phyloP scores from a whole-genome alignment of 169 alveolate species.

The Cryptosporidium felis region DNA sequence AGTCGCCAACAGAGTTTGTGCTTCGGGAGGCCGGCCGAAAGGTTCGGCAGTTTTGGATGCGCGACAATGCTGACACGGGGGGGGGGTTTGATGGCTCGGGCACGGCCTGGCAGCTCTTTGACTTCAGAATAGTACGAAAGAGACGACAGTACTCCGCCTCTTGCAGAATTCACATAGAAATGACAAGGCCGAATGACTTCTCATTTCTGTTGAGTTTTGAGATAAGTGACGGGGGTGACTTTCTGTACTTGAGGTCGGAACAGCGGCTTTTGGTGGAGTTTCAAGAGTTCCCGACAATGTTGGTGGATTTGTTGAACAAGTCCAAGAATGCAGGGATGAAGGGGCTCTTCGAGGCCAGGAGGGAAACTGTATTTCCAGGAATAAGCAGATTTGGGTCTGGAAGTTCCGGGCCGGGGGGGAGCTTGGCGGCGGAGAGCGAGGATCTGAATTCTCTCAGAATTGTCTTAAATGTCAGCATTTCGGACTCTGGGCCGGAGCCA shows the following conservation, averaged over 20 bases:
- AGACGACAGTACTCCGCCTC: slow-evolving; percentile 11
- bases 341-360: not conserved
- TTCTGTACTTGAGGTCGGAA: slow-evolving; percentile 69
- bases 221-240: slow-evolving; percentile 61
- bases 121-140: slow-evolving; percentile 34
- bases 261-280: slow-evolving; percentile 75
- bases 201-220: slow-evolving; percentile 25
- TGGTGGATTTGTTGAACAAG: slow-evolving; percentile 54
- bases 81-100: slow-evolving; percentile 22
- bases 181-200: slow-evolving; percentile 62
- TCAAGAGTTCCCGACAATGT: slow-evolving; percentile 69
- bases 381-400: not conserved
- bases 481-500: slow-evolving; percentile 8
- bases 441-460: slow-evolving; percentile 21
- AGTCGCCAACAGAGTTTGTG: not conserved
- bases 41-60: too few relatives aligned
- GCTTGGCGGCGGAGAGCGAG: not conserved
- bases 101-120: slow-evolving; percentile 10
- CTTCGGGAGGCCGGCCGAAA: not conserved
- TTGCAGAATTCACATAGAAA: slow-evolving; percentile 7
- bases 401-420: not conserved
- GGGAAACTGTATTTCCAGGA: not conserved
- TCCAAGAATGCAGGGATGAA: not conserved
- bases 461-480: not conserved
- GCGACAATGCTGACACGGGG: not conserved